Evolutionary conservation across 2,329 filamentous ascomycete genomes (phyloP).

Genomic region (Elsinoe fawcettii): DNA sequence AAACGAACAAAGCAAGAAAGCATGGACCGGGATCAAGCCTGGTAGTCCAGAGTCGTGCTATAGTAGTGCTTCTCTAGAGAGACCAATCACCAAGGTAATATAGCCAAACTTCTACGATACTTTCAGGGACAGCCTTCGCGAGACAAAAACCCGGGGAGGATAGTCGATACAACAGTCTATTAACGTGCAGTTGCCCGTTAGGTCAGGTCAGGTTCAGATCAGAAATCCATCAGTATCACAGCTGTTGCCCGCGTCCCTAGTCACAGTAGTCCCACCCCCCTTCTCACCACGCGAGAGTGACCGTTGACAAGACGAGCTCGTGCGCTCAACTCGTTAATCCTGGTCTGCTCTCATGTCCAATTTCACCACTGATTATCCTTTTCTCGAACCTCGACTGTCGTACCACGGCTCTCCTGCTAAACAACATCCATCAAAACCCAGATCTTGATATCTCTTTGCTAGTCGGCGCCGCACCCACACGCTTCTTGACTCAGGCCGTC

Average conservation of each 20-base stretch:
- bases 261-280: not conserved
- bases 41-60: not conserved
- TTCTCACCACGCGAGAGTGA: not conserved
- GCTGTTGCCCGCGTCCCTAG: not conserved
- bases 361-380: not conserved
- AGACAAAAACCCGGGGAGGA: not conserved
- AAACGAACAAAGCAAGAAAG: not conserved
- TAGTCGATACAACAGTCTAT: not conserved
- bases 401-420: not conserved
- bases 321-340: not conserved
- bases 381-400: not conserved
- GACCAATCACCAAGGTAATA: not conserved
- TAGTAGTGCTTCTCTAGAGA: not conserved
- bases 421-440: not conserved
- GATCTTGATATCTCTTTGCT: not conserved
- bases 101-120: not conserved
- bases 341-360: not conserved
- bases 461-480: conserved; percentile 5
- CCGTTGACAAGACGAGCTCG: conserved; percentile 7
- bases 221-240: not conserved
- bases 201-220: too few relatives aligned
- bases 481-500: not conserved
- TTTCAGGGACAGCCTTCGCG: not conserved
- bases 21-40: not conserved
- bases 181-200: conserved; percentile 3